Percentiles rank a stretch among this genome's conserved stretches.
Evolutionary conservation across 2,329 filamentous ascomycete genomes (phyloP).

Genomic region (Salinomyces thailandicus): DNA sequence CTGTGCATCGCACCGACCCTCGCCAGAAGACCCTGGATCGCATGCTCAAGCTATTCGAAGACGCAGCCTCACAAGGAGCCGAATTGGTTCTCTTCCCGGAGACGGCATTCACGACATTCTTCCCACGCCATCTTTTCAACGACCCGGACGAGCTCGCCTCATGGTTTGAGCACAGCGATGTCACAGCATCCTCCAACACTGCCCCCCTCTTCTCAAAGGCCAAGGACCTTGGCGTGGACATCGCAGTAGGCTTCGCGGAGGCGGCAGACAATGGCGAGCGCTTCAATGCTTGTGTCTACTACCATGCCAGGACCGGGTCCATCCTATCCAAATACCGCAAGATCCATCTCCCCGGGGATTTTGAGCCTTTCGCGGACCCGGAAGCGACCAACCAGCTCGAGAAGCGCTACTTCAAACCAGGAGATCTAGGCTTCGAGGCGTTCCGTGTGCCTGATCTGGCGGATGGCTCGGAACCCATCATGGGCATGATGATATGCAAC

Average conservation of each 20-base stretch:
- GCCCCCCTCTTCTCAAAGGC: constrained; percentile 41
- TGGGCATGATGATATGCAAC: constrained; percentile 47
- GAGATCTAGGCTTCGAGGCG: constrained; percentile 42
- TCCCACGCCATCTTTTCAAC: constrained; percentile 40
- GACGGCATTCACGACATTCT: constrained; percentile 46
- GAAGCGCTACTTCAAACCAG: constrained; percentile 44
- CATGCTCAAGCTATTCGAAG: constrained; percentile 40
- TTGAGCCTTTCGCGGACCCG: constrained; percentile 38
- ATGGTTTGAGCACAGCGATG: constrained; percentile 41
- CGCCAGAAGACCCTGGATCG: constrained; percentile 34
- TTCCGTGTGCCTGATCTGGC: constrained; percentile 40
- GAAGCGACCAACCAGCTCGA: constrained; percentile 43
- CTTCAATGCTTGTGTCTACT: constrained; percentile 44
- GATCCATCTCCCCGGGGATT: constrained; percentile 43
- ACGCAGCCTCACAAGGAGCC: constrained; percentile 34
- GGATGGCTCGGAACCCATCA: constrained; percentile 33
- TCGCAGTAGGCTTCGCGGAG: constrained; percentile 44
- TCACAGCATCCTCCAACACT: constrained; percentile 31
- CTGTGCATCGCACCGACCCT: constrained; percentile 32
- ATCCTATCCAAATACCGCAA: constrained; percentile 45
- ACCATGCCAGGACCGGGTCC: constrained; percentile 32
- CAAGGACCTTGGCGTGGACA: constrained; percentile 36
- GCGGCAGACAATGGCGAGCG: constrained; percentile 31
- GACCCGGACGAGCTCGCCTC: constrained; percentile 34
- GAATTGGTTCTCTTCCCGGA: constrained; percentile 44